Percentiles rank a stretch among this genome's conserved stretches.
Conservation (phyloP, 352 stramenopile genomes). For the Phytophthora melonis region DNA sequence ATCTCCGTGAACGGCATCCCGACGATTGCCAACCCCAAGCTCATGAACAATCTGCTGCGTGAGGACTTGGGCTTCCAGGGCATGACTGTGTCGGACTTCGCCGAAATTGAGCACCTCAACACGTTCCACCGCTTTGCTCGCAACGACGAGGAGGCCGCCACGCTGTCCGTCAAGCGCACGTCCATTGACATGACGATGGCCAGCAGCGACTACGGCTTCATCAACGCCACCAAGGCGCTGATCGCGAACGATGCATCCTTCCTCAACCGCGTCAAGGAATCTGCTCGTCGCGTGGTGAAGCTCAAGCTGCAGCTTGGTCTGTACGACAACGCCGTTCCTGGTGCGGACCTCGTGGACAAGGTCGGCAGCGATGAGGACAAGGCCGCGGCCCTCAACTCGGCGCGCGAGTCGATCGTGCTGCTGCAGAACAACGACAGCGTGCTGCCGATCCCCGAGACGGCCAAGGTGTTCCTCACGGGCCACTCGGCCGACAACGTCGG, state of each 20-base stretch:
- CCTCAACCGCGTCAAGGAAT: constrained; percentile 63
- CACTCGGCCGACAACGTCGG: constrained; percentile 69
- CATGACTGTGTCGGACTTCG: constrained; percentile 91
- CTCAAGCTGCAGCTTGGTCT: constrained; percentile 75
- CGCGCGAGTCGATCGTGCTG: constrained; percentile 82
- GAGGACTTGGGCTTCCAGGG: constrained; percentile 83
- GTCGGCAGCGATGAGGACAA: constrained; percentile 62
- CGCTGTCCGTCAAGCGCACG: constrained; percentile 74
- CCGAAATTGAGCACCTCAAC: constrained; percentile 89
- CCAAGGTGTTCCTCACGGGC: constrained; percentile 67
- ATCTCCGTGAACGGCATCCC: constrained; percentile 92
- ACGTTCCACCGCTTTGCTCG: constrained; percentile 61
- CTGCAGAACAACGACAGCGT: constrained; percentile 77
- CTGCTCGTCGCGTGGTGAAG: constrained; percentile 69
- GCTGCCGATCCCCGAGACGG: constrained; percentile 50
- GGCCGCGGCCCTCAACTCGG: constrained; percentile 57
- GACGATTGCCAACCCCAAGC: constrained; percentile 80
- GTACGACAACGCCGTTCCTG: constrained; percentile 72
- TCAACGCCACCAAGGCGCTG: constrained; percentile 61
- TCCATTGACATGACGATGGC: constrained; percentile 93
- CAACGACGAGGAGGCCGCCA: constrained; percentile 56
- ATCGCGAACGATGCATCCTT: constrained; percentile 47
- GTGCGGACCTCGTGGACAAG: constrained; percentile 46
- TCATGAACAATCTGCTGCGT: constrained; percentile 82
- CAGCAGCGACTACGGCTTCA: constrained; percentile 53